These are phyloP conservation scores for Astrocystis sublimbata DNA, from an alignment of 495 filamentous ascomycete genomes.

Conservation along the genomic window DNA sequence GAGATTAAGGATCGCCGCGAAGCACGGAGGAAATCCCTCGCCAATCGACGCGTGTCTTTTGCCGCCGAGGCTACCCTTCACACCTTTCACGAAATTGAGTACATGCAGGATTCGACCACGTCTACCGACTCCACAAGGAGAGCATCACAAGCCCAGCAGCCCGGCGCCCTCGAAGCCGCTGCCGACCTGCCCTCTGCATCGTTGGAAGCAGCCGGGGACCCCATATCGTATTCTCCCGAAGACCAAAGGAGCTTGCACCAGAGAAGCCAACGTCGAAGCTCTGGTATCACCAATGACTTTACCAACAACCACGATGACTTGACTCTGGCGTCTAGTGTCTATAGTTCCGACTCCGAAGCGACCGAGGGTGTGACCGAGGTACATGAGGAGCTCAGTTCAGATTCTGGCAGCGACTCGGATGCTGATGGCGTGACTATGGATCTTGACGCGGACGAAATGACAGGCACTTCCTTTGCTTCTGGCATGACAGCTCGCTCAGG, in stretches of 20 bases:
- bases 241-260: slow-evolving; percentile 69
- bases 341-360: slow-evolving; percentile 65
- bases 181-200: slow-evolving; percentile 67
- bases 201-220: slow-evolving; percentile 61
- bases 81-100: slow-evolving; percentile 94
- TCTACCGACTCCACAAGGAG: slow-evolving; percentile 77
- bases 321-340: slow-evolving; percentile 73
- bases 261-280: slow-evolving; percentile 64
- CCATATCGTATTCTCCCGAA: slow-evolving; percentile 65
- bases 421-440: slow-evolving; percentile 78
- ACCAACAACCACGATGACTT: slow-evolving; percentile 64
- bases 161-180: slow-evolving; percentile 51
- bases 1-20: slow-evolving; percentile 74
- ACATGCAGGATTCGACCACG: slow-evolving; percentile 81
- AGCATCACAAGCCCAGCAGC: slow-evolving; percentile 54
- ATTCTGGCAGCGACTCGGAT: slow-evolving; percentile 57
- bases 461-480: slow-evolving; percentile 62
- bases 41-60: slow-evolving; percentile 93
- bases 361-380: slow-evolving; percentile 60
- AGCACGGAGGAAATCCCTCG: slow-evolving; percentile 86
- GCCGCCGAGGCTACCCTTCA: slow-evolving; percentile 96
- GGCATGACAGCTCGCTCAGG: slow-evolving; percentile 57
- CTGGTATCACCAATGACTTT: slow-evolving; percentile 59
- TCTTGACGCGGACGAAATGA: slow-evolving; percentile 67
- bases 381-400: slow-evolving; percentile 54